A percentile compares a stretch with the other conserved stretches of the same genome.
Evolutionary conservation across 2,329 filamentous ascomycete genomes (phyloP).

Genomic region (Hypoxylon sp.): DNA sequence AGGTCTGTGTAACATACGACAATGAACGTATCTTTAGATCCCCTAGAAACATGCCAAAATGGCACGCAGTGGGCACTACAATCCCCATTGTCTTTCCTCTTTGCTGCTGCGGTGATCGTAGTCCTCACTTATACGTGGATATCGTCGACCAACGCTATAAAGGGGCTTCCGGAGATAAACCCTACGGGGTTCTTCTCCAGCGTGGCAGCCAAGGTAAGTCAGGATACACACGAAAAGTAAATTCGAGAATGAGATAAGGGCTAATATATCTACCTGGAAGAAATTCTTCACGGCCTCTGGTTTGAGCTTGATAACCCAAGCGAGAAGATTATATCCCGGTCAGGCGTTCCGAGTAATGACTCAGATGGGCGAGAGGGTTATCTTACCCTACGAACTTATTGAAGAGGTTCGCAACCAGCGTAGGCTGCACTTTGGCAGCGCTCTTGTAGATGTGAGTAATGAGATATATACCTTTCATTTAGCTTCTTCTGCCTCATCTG

Average conservation of each 20-base stretch:
- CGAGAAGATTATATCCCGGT: constrained; percentile 11
- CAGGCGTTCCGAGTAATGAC: constrained; percentile 29
- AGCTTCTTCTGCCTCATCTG: background rate
- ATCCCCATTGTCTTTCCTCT: constrained; percentile 9
- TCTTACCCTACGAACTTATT: constrained; percentile 37
- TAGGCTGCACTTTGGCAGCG: constrained; percentile 38
- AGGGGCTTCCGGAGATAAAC: constrained; percentile 18
- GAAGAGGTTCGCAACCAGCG: constrained; percentile 46
- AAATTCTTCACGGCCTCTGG: constrained; percentile 11
- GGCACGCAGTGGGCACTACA: constrained; percentile 9
- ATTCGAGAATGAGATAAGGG: background rate
- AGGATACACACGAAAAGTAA: background rate
- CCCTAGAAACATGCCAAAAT: constrained; percentile 1
- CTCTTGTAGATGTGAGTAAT: constrained; percentile 42
- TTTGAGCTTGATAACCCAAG: constrained; percentile 9
- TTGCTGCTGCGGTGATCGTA: constrained; percentile 3
- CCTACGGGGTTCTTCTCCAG: constrained; percentile 28
- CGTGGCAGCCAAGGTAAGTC: constrained; percentile 30
- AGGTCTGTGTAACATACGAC: background rate
- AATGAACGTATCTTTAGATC: constrained; percentile 18
- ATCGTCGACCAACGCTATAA: constrained; percentile 4
- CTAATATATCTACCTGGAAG: constrained; percentile 6
- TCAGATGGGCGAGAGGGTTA: constrained; percentile 20
- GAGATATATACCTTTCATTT: constrained; percentile 6
- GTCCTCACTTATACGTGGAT: constrained; percentile 10